phyloP scores from a whole-genome alignment of 2,329 filamentous ascomycete genomes.

The Cadophora sp. region DNA sequence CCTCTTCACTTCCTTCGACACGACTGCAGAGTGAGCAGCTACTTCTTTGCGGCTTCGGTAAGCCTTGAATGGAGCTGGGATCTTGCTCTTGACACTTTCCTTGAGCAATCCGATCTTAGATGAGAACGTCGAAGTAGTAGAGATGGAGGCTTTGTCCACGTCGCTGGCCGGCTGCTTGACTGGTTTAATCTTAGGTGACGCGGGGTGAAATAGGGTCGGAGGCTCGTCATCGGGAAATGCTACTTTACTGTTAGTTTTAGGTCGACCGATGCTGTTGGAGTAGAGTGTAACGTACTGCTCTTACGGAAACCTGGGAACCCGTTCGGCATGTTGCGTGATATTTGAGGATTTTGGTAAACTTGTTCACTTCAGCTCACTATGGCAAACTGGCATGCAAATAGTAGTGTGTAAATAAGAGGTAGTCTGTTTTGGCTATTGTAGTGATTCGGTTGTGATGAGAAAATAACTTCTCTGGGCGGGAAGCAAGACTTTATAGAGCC shows the following conservation, averaged over 20 bases:
- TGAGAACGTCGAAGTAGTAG: constrained; percentile 37
- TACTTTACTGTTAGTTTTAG: constrained; percentile 18
- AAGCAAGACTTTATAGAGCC: not conserved
- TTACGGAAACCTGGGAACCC: constrained; percentile 29
- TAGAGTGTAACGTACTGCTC: constrained; percentile 25
- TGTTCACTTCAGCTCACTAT: constrained; percentile 6
- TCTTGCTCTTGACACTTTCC: constrained; percentile 32
- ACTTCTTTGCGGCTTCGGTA: constrained; percentile 26
- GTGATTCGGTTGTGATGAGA: not conserved
- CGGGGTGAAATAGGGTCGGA: constrained; percentile 36
- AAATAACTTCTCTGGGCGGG: not conserved
- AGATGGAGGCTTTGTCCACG: constrained; percentile 35
- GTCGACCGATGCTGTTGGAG: not conserved
- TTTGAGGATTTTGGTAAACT: not conserved
- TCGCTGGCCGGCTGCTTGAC: constrained; percentile 23
- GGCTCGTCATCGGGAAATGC: constrained; percentile 35
- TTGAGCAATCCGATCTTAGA: constrained; percentile 39
- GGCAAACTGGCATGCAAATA: not conserved
- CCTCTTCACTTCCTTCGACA: constrained; percentile 20
- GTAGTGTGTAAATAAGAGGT: not conserved
- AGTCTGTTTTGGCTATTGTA: not conserved
- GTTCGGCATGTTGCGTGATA: constrained; percentile 25
- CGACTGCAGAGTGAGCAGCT: constrained; percentile 6
- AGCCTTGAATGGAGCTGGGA: constrained; percentile 27
- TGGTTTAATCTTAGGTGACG: constrained; percentile 36